These are phyloP conservation scores for Ustilago cynodontis DNA, from an alignment of 1,284 basidiomycete genomes.

Conservation along the genomic window DNA sequence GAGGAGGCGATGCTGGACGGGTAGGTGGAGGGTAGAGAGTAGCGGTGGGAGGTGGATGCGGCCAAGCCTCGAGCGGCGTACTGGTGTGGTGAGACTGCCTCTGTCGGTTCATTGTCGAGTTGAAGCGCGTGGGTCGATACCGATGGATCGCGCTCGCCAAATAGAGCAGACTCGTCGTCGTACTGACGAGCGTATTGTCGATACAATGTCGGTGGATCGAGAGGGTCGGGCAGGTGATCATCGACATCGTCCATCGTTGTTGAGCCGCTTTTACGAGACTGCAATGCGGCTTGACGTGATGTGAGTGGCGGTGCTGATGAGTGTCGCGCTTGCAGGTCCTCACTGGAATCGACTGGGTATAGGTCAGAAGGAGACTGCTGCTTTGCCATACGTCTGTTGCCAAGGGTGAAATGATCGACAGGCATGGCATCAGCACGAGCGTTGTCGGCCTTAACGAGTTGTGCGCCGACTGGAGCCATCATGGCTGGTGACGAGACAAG, in stretches of 20 bases:
- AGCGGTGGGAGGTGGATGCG: conserved; percentile 19
- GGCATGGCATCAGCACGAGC: background rate
- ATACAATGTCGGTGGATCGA: conserved; percentile 8
- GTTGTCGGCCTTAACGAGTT: background rate
- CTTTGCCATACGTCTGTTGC: background rate
- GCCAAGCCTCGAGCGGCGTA: background rate
- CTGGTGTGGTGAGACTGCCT: conserved; percentile 4
- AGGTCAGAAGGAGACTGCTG: background rate
- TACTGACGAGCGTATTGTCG: conserved; percentile 31
- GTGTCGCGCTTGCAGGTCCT: background rate
- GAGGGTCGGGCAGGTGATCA: conserved; percentile 18
- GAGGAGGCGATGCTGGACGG: conserved; percentile 57
- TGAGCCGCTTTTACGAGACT: background rate
- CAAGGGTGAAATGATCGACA: conserved; percentile 11
- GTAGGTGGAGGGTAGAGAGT: conserved; percentile 51
- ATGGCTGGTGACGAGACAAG: conserved; percentile 49
- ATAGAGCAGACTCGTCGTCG: conserved; percentile 25
- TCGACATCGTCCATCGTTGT: conserved; percentile 25
- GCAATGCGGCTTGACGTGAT: conserved; percentile 9
- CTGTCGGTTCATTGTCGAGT: conserved; percentile 2
- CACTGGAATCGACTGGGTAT: background rate
- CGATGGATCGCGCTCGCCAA: conserved; percentile 29
- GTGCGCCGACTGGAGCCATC: conserved; percentile 28
- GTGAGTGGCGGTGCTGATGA: conserved; percentile 12
- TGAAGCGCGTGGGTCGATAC: conserved; percentile 4